phyloP scores from a whole-genome alignment of 176 grass and related monocot species.

The Neostapfia colusana region DNA sequence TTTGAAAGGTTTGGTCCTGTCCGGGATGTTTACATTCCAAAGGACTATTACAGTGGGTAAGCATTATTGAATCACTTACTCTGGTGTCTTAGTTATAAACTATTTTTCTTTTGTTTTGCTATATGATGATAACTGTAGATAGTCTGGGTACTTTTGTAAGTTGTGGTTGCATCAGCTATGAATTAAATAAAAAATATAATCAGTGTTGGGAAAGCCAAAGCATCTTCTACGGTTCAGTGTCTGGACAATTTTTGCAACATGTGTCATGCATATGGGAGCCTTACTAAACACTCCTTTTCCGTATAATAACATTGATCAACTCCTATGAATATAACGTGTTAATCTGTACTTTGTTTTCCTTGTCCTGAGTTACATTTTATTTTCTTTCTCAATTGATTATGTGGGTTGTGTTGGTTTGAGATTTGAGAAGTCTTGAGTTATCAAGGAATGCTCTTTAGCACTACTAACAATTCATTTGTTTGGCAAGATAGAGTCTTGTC shows the following conservation, averaged over 20 bases:
- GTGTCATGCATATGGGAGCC: neutral
- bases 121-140: neutral
- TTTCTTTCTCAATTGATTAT: constrained; percentile 45
- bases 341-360: constrained; percentile 16
- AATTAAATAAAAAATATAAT: neutral
- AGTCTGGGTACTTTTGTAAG: neutral
- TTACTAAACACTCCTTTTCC: neutral
- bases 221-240: constrained; percentile 6
- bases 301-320: constrained; percentile 1
- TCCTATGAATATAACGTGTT: neutral
- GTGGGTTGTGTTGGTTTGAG: constrained; percentile 65
- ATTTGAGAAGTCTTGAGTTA: constrained; percentile 69
- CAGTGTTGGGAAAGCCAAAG: neutral
- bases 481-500: constrained; percentile 73
- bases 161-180: neutral
- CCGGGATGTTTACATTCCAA: constrained; percentile 88
- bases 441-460: constrained; percentile 55
- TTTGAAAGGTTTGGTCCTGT: constrained; percentile 97
- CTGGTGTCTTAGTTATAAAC: neutral
- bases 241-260: neutral
- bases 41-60: constrained; percentile 84
- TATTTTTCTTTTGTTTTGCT: neutral
- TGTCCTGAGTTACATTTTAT: constrained; percentile 46
- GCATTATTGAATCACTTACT: constrained; percentile 18
- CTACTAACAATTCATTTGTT: constrained; percentile 68